Base-by-base conservation (phyloP, 345 rosid genomes). In the Eucalyptus polybractea region DNA sequence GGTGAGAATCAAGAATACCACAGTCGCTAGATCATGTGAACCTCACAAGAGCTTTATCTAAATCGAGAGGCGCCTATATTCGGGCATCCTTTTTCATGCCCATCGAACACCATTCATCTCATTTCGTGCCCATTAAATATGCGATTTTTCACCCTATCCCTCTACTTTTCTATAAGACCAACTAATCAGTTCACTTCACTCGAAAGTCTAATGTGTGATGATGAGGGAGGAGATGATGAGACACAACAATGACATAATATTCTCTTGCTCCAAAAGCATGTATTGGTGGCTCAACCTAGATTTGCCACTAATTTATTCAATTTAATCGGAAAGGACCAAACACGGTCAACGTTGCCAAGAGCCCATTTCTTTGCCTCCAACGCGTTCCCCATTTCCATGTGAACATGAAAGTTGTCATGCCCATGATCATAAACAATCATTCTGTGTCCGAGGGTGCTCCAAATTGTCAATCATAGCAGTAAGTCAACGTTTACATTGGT, bases 371-470 rank as follows among this genome's bases (percentile, higher is more conserved):
- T 5, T 19, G 45, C 83, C 27, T 3, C 45, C 45, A 6, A 21
- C 21, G 83, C 83, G 40, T 37, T 37, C 27, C 47, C 47, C 83
- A 76, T 76, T 21, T 37, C 4, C 83, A 40, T 40, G 15, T 76
- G 83, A 24, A 76, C 83, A 40, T 11, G 8, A 76, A 76, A 40
- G 83, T 22, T 21, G 47, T 21, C 29, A 11, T 69, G 15, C 47
- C 83, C 83, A 40, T 21, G 47, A 76, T 76, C 83, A 76, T 76
- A 76, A 37, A 6, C 15, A 37, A 76, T 76, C 83, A 76, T 76
- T 40, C 13, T 76, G 83, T 21, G 83, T 21, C 96, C 7, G 91
- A 90, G 76, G 87, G 50, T 65, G 83, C 83, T 37, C 83, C 83
- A 5, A 42, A 25, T 27, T 25, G 88, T 87, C 88, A 29, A 87